Conservation (phyloP, 805 yeast genomes). For the Candida ficus region DNA sequence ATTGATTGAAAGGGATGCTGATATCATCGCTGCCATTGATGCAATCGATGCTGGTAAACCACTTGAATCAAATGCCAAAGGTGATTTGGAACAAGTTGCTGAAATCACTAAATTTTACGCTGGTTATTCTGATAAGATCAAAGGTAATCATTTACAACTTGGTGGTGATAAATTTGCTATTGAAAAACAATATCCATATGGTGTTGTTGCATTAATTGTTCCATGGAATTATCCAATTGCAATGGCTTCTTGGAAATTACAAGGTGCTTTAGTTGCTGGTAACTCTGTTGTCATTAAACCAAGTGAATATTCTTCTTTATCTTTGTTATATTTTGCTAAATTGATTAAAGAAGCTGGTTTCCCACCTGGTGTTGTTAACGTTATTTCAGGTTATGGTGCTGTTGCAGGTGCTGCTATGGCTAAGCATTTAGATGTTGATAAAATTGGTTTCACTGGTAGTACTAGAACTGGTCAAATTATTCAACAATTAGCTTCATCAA, state of each 20-base stretch:
- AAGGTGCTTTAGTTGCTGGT: constrained; percentile 74
- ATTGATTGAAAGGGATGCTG: constrained; percentile 57
- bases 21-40: constrained; percentile 63
- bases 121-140: constrained; percentile 65
- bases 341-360: constrained; percentile 66
- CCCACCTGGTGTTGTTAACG: constrained; percentile 73
- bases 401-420: constrained; percentile 68
- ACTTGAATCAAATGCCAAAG: constrained; percentile 56
- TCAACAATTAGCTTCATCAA: constrained; percentile 54
- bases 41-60: constrained; percentile 77
- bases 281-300: constrained; percentile 69
- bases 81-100: constrained; percentile 61
- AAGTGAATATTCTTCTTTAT: constrained; percentile 72
- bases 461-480: constrained; percentile 63
- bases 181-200: constrained; percentile 69
- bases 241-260: constrained; percentile 76
- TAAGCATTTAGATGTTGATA: constrained; percentile 49
- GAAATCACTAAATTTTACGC: constrained; percentile 65
- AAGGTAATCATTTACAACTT: constrained; percentile 58
- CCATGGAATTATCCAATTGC: constrained; percentile 85
- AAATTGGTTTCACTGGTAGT: constrained; percentile 63
- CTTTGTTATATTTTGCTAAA: constrained; percentile 57
- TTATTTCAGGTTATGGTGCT: constrained; percentile 66
- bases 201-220: constrained; percentile 77
- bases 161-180: constrained; percentile 63